phyloP scores from a whole-genome alignment of 345 rosid genomes.

The Corchorus capsularis region DNA sequence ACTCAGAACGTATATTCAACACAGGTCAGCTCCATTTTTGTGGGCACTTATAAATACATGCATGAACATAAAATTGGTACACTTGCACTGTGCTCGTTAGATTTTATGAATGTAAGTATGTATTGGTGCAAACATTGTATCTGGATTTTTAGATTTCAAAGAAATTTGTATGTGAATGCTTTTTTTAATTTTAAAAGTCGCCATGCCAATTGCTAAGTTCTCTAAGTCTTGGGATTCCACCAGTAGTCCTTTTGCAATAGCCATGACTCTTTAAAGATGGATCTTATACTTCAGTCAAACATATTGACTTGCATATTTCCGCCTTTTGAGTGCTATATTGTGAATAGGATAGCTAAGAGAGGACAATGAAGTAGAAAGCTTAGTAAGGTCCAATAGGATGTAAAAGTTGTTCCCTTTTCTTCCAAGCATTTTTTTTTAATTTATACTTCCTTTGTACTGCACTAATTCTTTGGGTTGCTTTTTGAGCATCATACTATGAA shows the following conservation, averaged over 20 bases:
- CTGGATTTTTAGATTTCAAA: not conserved
- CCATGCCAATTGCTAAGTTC: not conserved
- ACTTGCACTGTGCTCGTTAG: not conserved
- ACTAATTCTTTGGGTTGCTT: no score
- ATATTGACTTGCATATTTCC: not conserved
- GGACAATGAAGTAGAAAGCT: not conserved
- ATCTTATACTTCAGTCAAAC: not conserved
- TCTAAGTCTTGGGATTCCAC: not conserved
- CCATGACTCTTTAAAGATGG: not conserved
- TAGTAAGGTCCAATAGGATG: not conserved
- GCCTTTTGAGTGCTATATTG: not conserved
- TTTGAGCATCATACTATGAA: no score
- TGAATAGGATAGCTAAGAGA: slow-evolving; percentile 9
- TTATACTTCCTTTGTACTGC: no score
- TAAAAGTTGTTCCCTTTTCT: not conserved
- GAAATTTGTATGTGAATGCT: not conserved
- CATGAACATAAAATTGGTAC: not conserved
- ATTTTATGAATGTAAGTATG: not conserved
- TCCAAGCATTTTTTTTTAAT: not conserved
- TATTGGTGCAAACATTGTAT: not conserved
- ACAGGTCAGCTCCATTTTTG: slow-evolving; percentile 52
- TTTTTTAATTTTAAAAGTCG: not conserved
- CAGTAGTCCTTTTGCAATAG: not conserved
- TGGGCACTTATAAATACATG: not conserved
- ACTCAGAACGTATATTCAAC: slow-evolving; percentile 82